Conservation (phyloP, 805 yeast species). For the Candida nanaspora region DNA sequence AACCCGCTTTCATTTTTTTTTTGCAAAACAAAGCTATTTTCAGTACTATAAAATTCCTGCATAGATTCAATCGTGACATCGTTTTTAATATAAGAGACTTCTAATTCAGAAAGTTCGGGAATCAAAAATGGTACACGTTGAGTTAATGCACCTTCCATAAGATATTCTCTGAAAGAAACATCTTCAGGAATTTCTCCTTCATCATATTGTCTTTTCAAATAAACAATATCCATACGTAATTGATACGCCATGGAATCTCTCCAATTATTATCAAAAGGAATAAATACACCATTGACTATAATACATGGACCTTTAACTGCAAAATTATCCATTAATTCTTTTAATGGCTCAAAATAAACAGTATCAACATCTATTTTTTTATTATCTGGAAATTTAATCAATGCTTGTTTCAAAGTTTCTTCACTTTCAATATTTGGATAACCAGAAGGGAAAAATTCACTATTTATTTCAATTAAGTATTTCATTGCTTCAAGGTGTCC, state of each 20-base stretch:
- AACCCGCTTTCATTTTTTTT: background rate
- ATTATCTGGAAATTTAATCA: background rate
- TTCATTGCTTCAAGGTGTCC: slow-evolving; percentile 16
- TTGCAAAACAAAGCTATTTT: background rate
- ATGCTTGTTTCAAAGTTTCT: background rate
- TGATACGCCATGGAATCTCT: slow-evolving; percentile 46
- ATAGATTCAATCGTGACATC: background rate
- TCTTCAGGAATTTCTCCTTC: slow-evolving; percentile 21
- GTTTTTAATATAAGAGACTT: slow-evolving; percentile 11
- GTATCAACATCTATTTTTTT: background rate
- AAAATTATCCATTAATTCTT: slow-evolving; percentile 25
- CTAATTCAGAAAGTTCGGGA: slow-evolving; percentile 46
- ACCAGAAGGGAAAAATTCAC: slow-evolving; percentile 4
- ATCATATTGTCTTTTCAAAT: slow-evolving; percentile 22
- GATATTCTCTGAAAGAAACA: slow-evolving; percentile 26
- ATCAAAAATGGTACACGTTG: slow-evolving; percentile 43
- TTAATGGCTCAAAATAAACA: slow-evolving; percentile 11
- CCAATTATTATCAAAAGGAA: slow-evolving; percentile 45
- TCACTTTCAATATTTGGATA: slow-evolving; percentile 5
- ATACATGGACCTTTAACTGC: slow-evolving; percentile 43
- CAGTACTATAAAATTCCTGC: background rate
- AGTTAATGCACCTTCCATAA: slow-evolving; percentile 35
- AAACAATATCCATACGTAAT: slow-evolving; percentile 42
- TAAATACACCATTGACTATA: slow-evolving; percentile 68
- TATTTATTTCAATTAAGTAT: slow-evolving; percentile 15